phyloP scores from a whole-genome alignment of 2,329 filamentous ascomycete species.

The Ophiocordyceps robertsii region DNA sequence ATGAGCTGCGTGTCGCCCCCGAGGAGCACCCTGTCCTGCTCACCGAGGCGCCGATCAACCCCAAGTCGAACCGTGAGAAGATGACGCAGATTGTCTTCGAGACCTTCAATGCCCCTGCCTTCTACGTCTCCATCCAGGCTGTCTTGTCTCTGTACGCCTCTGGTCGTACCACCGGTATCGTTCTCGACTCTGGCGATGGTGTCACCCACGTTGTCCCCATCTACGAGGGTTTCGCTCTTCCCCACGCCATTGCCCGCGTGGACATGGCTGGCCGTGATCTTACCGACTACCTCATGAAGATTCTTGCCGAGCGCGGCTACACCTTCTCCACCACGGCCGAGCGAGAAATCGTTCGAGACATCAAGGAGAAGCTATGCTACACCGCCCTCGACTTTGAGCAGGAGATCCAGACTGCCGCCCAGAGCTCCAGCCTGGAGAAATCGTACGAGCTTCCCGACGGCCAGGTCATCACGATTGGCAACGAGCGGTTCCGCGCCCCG shows the following conservation, averaged over 20 bases:
- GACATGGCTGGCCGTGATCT: constrained; percentile 99
- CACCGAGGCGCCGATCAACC: constrained; percentile 99
- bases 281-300: constrained; percentile 99
- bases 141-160: constrained; percentile 98
- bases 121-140: constrained; percentile 99
- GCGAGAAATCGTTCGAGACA: constrained; percentile 99
- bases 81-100: constrained; percentile 99
- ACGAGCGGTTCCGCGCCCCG: constrained; percentile 99
- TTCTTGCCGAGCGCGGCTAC: constrained; percentile 97
- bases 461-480: constrained; percentile 99
- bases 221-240: constrained; percentile 99
- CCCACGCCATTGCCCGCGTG: constrained; percentile 99
- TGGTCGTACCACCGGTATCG: constrained; percentile 99
- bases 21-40: constrained; percentile 99
- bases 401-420: constrained; percentile 98
- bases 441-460: constrained; percentile 99
- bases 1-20: constrained; percentile 98
- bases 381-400: constrained; percentile 99
- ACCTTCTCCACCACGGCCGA: constrained; percentile 99
- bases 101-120: constrained; percentile 99
- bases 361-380: constrained; percentile 99
- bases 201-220: constrained; percentile 99
- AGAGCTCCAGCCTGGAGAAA: constrained; percentile 98
- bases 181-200: constrained; percentile 99
- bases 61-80: constrained; percentile 99